Evolutionary conservation across 345 rosid species (phyloP).

Genomic region (Eucalyptus sideroxylon): DNA sequence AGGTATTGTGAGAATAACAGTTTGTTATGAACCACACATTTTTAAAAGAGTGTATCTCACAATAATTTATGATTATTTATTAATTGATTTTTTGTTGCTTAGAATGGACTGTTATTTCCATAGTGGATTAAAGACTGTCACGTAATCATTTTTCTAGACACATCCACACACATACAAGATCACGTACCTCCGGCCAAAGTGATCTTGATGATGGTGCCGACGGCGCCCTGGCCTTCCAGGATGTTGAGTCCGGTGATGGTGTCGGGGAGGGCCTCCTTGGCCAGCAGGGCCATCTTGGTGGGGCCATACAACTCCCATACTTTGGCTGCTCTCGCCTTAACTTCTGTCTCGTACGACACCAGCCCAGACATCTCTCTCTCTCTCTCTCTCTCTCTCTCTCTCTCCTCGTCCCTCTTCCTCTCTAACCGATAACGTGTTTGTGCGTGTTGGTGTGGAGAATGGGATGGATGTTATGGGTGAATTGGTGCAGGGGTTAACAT

Average conservation of each 20-base stretch:
- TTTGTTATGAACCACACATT: no score
- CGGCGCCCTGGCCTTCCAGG: slow-evolving; percentile 5
- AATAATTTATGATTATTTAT: no score
- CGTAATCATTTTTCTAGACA: no score
- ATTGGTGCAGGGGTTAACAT: no score
- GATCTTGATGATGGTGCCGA: slow-evolving; percentile 1
- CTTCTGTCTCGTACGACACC: not conserved
- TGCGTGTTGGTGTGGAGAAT: not conserved
- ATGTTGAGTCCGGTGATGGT: not conserved
- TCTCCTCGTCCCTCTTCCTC: not conserved
- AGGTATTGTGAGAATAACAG: accelerated
- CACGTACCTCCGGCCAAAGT: not conserved
- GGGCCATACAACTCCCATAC: slow-evolving; percentile 2
- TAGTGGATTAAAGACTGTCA: accelerated
- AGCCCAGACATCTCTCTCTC: not conserved
- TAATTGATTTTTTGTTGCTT: not conserved
- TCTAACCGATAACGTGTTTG: not conserved
- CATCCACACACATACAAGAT: not conserved
- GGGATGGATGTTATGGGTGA: not conserved
- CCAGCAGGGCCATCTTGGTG: not conserved
- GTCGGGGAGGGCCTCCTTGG: not conserved
- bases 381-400: not conserved
- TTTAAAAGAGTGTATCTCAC: no score
- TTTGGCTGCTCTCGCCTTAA: not conserved
- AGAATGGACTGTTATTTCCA: no score